Conservation (phyloP, 495 filamentous ascomycete genomes). For the Astrothelium macrocarpum region DNA sequence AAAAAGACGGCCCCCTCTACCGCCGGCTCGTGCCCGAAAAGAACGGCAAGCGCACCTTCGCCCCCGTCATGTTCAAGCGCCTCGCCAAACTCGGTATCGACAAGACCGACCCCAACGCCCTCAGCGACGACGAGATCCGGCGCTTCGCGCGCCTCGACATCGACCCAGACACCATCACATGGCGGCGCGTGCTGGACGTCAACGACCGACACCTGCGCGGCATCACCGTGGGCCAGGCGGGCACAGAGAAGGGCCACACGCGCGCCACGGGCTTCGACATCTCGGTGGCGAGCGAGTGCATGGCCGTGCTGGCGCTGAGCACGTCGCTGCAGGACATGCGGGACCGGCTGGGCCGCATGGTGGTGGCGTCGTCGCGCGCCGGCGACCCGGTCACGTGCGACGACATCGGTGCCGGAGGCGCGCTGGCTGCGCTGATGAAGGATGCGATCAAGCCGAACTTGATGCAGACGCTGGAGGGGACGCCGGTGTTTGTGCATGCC, state of each 20-base stretch:
- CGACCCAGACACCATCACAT: constrained; percentile 93
- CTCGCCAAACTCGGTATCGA: constrained; percentile 91
- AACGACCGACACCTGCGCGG: constrained; percentile 90
- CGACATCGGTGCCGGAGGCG: constrained; percentile 86
- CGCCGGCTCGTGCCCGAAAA: constrained; percentile 79
- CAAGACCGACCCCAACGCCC: constrained; percentile 83
- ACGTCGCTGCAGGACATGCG: constrained; percentile 83
- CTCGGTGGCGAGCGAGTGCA: constrained; percentile 93
- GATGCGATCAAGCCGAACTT: constrained; percentile 98
- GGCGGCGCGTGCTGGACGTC: constrained; percentile 91
- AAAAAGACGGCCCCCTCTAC: constrained; percentile 85
- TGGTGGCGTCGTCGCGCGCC: constrained; percentile 74
- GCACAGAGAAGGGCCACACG: constrained; percentile 78
- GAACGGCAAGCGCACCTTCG: constrained; percentile 80
- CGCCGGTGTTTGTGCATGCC: constrained; percentile 93
- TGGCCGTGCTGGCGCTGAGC: constrained; percentile 94
- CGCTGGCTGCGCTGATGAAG: constrained; percentile 88
- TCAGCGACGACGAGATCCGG: constrained; percentile 79
- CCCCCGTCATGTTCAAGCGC: constrained; percentile 81
- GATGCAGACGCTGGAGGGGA: constrained; percentile 97
- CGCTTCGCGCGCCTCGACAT: constrained; percentile 90
- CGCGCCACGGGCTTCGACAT: constrained; percentile 93
- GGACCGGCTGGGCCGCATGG: constrained; percentile 89
- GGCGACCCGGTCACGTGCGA: constrained; percentile 94
- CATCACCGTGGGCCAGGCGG: constrained; percentile 75